Conservation (phyloP, 345 rosid species). For the Zanthoxylum bungeanum region DNA sequence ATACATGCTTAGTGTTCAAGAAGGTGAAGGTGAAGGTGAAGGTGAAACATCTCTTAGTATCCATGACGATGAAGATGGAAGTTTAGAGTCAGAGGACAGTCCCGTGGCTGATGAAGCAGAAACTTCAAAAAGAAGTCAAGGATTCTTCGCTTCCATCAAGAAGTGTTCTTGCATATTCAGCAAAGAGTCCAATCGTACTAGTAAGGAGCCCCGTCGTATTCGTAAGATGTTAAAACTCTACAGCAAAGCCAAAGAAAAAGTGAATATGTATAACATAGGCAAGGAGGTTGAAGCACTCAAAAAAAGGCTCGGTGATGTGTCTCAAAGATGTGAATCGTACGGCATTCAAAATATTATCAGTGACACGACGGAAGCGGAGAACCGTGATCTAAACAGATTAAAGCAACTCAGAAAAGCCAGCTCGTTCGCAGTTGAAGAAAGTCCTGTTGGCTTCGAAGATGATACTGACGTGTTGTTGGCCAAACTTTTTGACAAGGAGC, state of each 20-base stretch:
- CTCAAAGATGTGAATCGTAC: not conserved
- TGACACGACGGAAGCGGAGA: not conserved
- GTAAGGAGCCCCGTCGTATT: no score
- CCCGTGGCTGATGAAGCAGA: no score
- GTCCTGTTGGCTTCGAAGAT: slow-evolving; percentile 13
- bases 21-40: no score
- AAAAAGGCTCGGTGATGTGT: not conserved
- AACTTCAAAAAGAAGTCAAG: not conserved
- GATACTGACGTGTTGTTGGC: not conserved
- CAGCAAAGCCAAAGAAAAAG: not conserved
- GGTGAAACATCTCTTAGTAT: not conserved
- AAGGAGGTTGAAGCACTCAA: slow-evolving; percentile 4
- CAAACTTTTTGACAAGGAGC: slow-evolving; percentile 7
- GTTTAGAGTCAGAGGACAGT: no score
- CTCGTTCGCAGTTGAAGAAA: slow-evolving; percentile 1
- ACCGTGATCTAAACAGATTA: not conserved
- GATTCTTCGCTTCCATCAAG: not conserved
- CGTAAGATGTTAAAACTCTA: not conserved
- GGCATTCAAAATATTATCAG: not conserved
- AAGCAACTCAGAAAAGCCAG: not conserved
- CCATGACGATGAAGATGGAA: not conserved
- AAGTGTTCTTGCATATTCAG: not conserved
- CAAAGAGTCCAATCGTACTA: no score
- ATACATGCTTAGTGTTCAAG: not conserved
- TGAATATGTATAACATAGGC: not conserved